A percentile compares a stretch with the other conserved stretches of the same genome.
These are phyloP conservation scores for Naganishia friedmannii DNA, from an alignment of 768 basidiomycete species.

Conservation along the genomic window DNA sequence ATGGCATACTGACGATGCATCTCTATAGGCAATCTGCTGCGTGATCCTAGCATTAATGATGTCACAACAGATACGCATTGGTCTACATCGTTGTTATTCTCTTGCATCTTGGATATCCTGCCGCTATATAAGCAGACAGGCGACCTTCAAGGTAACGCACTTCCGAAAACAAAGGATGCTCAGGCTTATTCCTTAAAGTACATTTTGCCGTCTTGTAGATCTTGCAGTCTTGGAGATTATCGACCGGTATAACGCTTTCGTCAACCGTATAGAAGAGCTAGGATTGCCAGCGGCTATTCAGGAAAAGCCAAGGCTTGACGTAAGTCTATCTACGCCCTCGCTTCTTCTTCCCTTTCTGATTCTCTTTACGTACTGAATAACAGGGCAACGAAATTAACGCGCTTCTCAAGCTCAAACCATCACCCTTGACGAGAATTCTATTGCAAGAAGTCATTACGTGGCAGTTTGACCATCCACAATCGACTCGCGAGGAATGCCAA, in stretches of 20 bases:
- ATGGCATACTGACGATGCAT: background rate
- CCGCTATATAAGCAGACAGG: slow-evolving; percentile 11
- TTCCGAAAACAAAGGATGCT: background rate
- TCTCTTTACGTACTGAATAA: slow-evolving; percentile 5
- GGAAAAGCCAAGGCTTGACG: slow-evolving; percentile 71
- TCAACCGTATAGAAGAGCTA: slow-evolving; percentile 62
- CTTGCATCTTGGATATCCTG: slow-evolving; percentile 68
- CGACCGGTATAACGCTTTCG: slow-evolving; percentile 66
- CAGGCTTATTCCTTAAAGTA: background rate
- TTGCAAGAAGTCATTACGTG: slow-evolving; percentile 71
- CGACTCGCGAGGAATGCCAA: slow-evolving; percentile 65
- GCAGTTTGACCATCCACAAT: slow-evolving; percentile 75
- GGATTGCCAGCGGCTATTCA: slow-evolving; percentile 64
- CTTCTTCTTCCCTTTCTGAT: background rate
- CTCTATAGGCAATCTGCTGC: slow-evolving; percentile 63
- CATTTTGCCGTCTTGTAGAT: slow-evolving; percentile 2
- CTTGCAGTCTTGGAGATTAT: slow-evolving; percentile 57
- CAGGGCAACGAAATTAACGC: slow-evolving; percentile 70
- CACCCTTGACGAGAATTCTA: slow-evolving; percentile 67
- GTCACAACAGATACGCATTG: slow-evolving; percentile 64
- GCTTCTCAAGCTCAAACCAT: slow-evolving; percentile 61
- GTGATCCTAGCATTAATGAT: slow-evolving; percentile 67
- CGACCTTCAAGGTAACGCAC: background rate
- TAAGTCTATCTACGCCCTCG: slow-evolving; percentile 54
- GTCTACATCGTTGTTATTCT: slow-evolving; percentile 70